Evolutionary conservation across 805 yeast species (phyloP), one percentile per base, ranked within the genome.

Genomic region (Vanderwaltozyma yarrowii): DNA sequence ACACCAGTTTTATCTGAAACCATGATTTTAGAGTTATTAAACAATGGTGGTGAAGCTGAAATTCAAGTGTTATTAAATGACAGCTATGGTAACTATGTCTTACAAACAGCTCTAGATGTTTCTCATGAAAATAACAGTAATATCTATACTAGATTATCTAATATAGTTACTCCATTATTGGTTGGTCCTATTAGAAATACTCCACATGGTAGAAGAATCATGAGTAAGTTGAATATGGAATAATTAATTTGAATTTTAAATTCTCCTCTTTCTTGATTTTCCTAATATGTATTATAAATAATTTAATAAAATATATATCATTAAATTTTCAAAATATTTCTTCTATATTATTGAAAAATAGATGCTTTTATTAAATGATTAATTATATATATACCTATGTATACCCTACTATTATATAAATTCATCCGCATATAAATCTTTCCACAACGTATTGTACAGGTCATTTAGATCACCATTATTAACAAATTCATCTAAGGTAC

Each of bases 151-250:
- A 68, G 66, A 41, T 63, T 82, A 38, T 72, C 81, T 16, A 69
- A 62, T 28, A 61, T 73, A 18, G 70, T 87, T 48, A 76, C 74
- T 45, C 95, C 96, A 11, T 72, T 82, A 41, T 67, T 89, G 50
- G 77, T 81, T 17, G 80, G 79, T 33, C 58, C 60, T 10, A 81
- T 89, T 42, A 74, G 82, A 57, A 82, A 80, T 50, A 88, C 96
- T 14, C 96, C 96, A 3, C 95, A 89, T 59, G 97, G 96, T n/a
- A 73, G 95, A 57, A 75, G 96, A 54, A 87, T 89, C 43, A 73
- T 83, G 65, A 76, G 84, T 21, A 86, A 85, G 56, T 52, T 75
- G 32, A 64, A 61, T 40, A 33, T 49, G 31, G 56, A 51, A 20
- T 47, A 28, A 32, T 10, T 10, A 24, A 27, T n/a, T n/a, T 15